phyloP scores from a whole-genome alignment of 192 early-diverging fungal genomes.

The Gryganskiella cystojenkinii region DNA sequence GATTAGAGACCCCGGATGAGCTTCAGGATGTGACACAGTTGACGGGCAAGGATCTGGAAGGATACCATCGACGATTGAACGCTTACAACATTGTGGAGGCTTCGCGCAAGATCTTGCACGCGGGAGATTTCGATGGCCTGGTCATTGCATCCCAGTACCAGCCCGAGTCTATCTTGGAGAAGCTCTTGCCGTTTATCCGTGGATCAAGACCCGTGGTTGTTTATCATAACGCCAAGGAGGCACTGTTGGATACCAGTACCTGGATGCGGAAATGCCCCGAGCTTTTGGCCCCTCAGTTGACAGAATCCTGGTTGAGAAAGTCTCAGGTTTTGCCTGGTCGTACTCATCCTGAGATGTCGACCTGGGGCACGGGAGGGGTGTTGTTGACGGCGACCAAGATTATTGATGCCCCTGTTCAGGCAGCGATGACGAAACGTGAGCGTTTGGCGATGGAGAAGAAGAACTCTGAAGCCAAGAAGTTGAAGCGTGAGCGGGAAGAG shows the following conservation, averaged over 20 bases:
- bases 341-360: conserved; percentile 85
- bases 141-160: conserved; percentile 85
- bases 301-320: conserved; percentile 92
- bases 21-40: conserved; percentile 63
- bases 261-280: conserved; percentile 75
- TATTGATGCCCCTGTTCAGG: conserved; percentile 54
- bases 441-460: conserved; percentile 36
- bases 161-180: conserved; percentile 75
- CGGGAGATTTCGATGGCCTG: conserved; percentile 79
- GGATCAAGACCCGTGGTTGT: conserved; percentile 88
- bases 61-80: conserved; percentile 64
- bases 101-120: conserved; percentile 60
- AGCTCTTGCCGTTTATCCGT: conserved; percentile 78
- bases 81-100: conserved; percentile 61
- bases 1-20: conserved; percentile 58
- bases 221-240: conserved; percentile 78
- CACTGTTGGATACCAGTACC: conserved; percentile 68
- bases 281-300: conserved; percentile 86
- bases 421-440: conserved; percentile 46
- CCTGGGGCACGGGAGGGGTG: conserved; percentile 76
- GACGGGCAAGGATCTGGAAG: conserved; percentile 60
- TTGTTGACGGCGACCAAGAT: conserved; percentile 73
- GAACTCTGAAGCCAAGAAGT: conserved; percentile 46
- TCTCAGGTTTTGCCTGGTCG: conserved; percentile 86
- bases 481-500: conserved; percentile 36